Evolutionary conservation across 495 filamentous ascomycete species (phyloP), one percentile per base, ranked within the genome.

Genomic region (Lophiotrema nucula): DNA sequence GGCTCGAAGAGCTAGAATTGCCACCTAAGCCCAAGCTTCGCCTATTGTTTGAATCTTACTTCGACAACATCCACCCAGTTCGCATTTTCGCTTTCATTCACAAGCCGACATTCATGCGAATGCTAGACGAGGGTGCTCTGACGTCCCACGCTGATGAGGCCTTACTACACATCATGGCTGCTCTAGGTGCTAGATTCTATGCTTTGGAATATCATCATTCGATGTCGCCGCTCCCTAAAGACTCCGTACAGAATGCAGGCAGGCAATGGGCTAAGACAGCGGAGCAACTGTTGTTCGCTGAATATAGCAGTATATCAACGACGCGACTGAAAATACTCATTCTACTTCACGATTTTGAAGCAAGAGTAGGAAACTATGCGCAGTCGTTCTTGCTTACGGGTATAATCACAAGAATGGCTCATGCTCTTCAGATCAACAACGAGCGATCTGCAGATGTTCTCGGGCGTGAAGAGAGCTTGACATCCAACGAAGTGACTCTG

Each of bases 341-440:
- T 2, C 25, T 48, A 3, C 46, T 48, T 27, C 46, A 48, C 21
- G 46, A 48, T 21, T 18, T 24, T 31, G 46, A 48, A 48, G 46
- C 46, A 8, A 27, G 46, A 8, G 16, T 24, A n/a, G 46, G 46
- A 15, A 48, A 48, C 16, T 48, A 48, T 18, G 46, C 46, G 12
- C 18, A 15, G 5, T 27, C 23, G 2, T 48, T 48, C 25, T 8
- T 48, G 10, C 46, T 48, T 12, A 48, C 46, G 15, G 46, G 46
- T 11, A 19, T 48, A 2, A 48, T 48, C 26, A 48, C 25, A 11
- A 22, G 46, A 2, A 27, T 48, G 46, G 22, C 46, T n/a, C 46
- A 48, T 31, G 46, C 46, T 6, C 46, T 48, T n/a, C 46, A 48
- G 46, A 48, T 48, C 46, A 48, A 48, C 26, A 23, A 15, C 4